These are phyloP conservation scores for Moricandia arvensis DNA, from an alignment of 345 rosid species.

Conservation along the genomic window DNA sequence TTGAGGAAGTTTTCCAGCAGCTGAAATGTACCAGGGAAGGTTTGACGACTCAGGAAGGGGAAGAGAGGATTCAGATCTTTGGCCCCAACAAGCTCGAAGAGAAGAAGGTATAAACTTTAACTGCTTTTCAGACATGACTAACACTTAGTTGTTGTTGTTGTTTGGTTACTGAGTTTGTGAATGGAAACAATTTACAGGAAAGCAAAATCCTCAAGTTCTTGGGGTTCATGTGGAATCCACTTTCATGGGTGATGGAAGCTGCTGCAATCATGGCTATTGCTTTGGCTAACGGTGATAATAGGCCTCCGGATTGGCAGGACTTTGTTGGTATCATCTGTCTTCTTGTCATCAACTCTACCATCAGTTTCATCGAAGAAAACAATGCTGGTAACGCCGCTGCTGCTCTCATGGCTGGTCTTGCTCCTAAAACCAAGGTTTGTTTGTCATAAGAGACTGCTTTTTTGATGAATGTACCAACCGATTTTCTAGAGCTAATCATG, in stretches of 20 bases:
- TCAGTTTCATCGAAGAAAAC: constrained; percentile 90
- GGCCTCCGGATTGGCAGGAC: constrained; percentile 95
- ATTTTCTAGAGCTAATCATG: neutral
- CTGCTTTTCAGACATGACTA: neutral
- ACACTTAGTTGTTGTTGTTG: neutral
- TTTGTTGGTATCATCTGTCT: constrained; percentile 81
- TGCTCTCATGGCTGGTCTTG: constrained; percentile 96
- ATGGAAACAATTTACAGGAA: constrained; percentile 44
- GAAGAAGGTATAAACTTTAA: constrained; percentile 52
- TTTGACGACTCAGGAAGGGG: constrained; percentile 61
- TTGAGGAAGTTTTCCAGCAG: constrained; percentile 92
- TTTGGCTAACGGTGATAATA: constrained; percentile 65
- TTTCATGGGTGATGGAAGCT: constrained; percentile 93
- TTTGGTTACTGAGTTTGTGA: neutral
- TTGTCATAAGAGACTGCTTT: neutral
- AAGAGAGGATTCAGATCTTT: constrained; percentile 67
- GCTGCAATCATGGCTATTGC: constrained; percentile 93
- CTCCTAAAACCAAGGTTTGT: constrained; percentile 85
- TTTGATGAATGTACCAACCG: neutral
- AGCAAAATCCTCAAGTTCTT: constrained; percentile 75
- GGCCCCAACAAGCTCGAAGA: constrained; percentile 97
- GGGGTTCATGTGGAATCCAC: constrained; percentile 94
- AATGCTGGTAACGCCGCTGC: constrained; percentile 94
- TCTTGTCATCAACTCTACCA: constrained; percentile 81
- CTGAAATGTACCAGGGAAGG: constrained; percentile 82